Evolutionary conservation across 768 basidiomycete genomes (phyloP), one percentile per base, ranked within the genome.

Genomic region (Trichaptum fuscoviolaceum): DNA sequence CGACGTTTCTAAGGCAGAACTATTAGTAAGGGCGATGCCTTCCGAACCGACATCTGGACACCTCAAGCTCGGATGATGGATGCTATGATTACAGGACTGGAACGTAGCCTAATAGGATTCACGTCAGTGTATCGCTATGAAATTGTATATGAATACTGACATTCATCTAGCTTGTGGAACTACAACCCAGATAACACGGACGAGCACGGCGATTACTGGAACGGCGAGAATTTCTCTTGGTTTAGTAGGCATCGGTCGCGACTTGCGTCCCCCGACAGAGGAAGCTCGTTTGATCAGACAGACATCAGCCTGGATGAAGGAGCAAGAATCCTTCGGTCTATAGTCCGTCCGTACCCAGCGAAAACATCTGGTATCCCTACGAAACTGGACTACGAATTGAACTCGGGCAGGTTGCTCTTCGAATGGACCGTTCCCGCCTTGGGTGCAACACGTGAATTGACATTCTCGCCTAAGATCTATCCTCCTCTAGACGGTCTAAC

Each of bases 201-300:
- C 74, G 71, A 75, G 20, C 71, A 76, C 26, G 96, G 96, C 18
- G 96, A 98, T 74, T 77, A 88, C 74, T 97, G 96, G 96, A 96
- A 96, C 71, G 93, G 92, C 64, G 96, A 99, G 77, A 97, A 96
- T 78, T 98, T 99, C 74, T 95, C 93, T 1, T 97, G 93, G 93
- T 98, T 94, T 83, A 87, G 87, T 71, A 63, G 7, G 24, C 27
- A 10, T 52, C 78, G 79, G 58, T 77, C 75, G 36, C 85, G 89
- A 18, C 67, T 42, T 58, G n/a, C 2, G 59, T 69, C 63, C 66
- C 64, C 57, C n/a, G 71, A 20, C 64, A 66, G 52, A 24, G 35
- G 63, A 63, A 20, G 57, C 58, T 65, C 67, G 1, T 72, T 82
- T 0, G 81, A 84, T 9, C 91, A 92, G 75, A 79, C 78, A 23